Evolutionary conservation across 2,329 filamentous ascomycete genomes (phyloP), one percentile per base, ranked within the genome.

Genomic region (Endoconidiophora laricicola): DNA sequence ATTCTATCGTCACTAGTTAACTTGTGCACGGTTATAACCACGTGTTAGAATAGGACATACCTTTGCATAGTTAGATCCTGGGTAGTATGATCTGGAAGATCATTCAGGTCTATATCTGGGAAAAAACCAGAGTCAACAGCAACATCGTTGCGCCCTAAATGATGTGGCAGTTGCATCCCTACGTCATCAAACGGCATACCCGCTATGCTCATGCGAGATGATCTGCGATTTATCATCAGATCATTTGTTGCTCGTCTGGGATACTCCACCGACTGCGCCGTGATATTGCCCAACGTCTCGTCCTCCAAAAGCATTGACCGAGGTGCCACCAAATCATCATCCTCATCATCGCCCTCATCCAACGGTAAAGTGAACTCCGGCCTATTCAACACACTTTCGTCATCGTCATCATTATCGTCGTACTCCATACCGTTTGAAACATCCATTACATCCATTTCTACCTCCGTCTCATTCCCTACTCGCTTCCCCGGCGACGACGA

Each of bases 251-350:
- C 70, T 45, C 78, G 65, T 24, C 78, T 67, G 6, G 76, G 71
- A 45, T 79, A 58, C 61, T 81, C 78, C 24, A 81, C 69, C 2
- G 77, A 79, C 53, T 72, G 69, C 39, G 71, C 60, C 0, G 77
- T 81, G 54, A 69, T 69, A 55, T 79, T 71, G 42, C 73, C 72
- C 40, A 53, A 24, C 9, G 48, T 49, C n/a, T 77, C 73, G 23
- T 78, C 73, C 49, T 79, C 75, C 22, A 80, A 58, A 7, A 69
- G 66, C 29, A 72, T 70, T 46, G 73, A 69, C 47, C 66, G 68
- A 29, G 76, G 77, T 6, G 73, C 73, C 38, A 67, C 66, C 50
- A 77, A 57, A 20, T 74, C 65, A 14, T 70, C 65, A 40, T 73
- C 70, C 18, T 74, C 72, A 46, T 71, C 69, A 36, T 69, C 67